These are phyloP conservation scores for Ogataea pignaliae DNA, from an alignment of 805 yeast species.

Conservation along the genomic window DNA sequence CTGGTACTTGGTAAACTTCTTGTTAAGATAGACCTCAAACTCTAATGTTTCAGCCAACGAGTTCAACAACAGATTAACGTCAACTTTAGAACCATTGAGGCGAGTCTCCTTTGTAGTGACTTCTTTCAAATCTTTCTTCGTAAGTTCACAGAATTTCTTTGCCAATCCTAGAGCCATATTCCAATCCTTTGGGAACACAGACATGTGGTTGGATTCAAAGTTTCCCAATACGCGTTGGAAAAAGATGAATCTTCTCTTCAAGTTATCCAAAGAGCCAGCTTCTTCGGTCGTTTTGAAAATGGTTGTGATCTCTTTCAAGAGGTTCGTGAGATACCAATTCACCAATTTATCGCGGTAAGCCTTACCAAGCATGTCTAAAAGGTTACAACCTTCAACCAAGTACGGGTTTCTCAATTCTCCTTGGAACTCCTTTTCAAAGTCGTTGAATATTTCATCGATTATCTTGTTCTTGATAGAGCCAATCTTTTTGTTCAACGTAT, in stretches of 20 bases:
- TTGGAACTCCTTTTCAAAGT: slow-evolving; percentile 53
- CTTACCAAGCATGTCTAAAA: slow-evolving; percentile 60
- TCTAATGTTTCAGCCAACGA: slow-evolving; percentile 76
- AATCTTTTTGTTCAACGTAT: slow-evolving; percentile 56
- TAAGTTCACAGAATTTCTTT: slow-evolving; percentile 58
- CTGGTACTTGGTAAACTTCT: slow-evolving; percentile 46
- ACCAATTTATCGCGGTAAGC: slow-evolving; percentile 56
- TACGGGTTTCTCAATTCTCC: slow-evolving; percentile 33
- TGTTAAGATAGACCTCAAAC: slow-evolving; percentile 71
- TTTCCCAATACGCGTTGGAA: slow-evolving; percentile 67
- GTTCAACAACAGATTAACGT: slow-evolving; percentile 61
- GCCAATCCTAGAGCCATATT: slow-evolving; percentile 59
- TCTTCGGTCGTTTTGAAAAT: slow-evolving; percentile 82
- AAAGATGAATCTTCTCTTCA: slow-evolving; percentile 75
- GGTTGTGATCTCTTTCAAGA: slow-evolving; percentile 66
- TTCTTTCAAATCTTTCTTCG: slow-evolving; percentile 60
- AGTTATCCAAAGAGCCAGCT: slow-evolving; percentile 90
- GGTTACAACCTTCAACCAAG: slow-evolving; percentile 61
- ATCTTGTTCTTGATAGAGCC: slow-evolving; percentile 55
- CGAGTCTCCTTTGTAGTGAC: slow-evolving; percentile 42
- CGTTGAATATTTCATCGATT: slow-evolving; percentile 66
- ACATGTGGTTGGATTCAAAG: slow-evolving; percentile 43
- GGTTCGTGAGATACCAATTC: slow-evolving; percentile 67
- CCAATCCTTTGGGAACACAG: slow-evolving; percentile 71
- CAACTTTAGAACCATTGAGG: slow-evolving; percentile 30